Base-by-base conservation (phyloP, 192 early-diverging fungal genomes). In the Coemansia brasiliensis region DNA sequence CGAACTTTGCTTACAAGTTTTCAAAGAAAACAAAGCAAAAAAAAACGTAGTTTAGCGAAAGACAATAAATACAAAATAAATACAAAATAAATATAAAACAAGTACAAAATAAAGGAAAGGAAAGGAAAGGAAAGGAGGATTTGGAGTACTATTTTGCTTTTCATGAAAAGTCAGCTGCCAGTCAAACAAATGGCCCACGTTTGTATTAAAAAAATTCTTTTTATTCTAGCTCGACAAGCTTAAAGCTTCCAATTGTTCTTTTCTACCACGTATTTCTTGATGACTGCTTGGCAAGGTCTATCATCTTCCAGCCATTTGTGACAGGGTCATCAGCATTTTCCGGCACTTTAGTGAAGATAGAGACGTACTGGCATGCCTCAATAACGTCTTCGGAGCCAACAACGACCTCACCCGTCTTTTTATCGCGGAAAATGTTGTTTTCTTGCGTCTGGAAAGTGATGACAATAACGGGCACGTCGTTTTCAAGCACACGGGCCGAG, bases 401-500 rank as follows among this genome's bases (percentile, higher is more conserved):
- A 11, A 86, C 87, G 52, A 99, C 82, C 74, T 94, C 93, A 43
- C 87, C 85, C 21, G 91, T 94, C 52, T 81, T 73, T 32, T 81
- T 81, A 82, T 98, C 86, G 58, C 92, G 84, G 88, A 98, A 99
- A 11, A 94, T 65, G 42, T 95, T 87, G 57, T 97, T 85, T 71
- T 99, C 95, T 68, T 96, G 91, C 13, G 95, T 95, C 59, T 89
- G 80, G 85, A 94, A 99, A 2, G 87, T 86, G 22, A 98, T 58
- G 27, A 95, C 85, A 26, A 94, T 74, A 15, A 97, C 92, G 3
- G 97, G 95, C 4, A 96, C 80, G 70, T 94, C 90, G 70, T 95
- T 94, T 49, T 99, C 93, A 18, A 99, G 72, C 25, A 99, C 82
- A 63, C 90, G 93, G 42, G 94, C 87, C 46, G 93, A 85, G 21